Conservation (phyloP, 2,329 filamentous ascomycete genomes). For the Ceratocystiopsis brevicomis region DNA sequence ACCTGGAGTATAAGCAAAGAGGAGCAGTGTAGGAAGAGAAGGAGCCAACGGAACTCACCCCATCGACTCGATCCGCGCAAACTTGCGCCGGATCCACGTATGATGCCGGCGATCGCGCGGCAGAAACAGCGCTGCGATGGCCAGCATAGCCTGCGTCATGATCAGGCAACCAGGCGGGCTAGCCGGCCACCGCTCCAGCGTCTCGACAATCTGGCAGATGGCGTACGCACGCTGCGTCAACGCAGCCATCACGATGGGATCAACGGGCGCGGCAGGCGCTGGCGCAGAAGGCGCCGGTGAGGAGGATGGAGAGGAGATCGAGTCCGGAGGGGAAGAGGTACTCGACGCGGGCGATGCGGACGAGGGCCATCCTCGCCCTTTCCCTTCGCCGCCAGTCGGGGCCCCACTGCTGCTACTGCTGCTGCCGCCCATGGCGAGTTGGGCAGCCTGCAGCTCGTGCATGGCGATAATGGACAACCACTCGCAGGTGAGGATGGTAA, state of each 20-base stretch:
- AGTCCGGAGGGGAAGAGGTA: background rate
- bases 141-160: slow-evolving; percentile 55
- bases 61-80: slow-evolving; percentile 50
- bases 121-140: slow-evolving; percentile 62
- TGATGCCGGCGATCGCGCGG: slow-evolving; percentile 53
- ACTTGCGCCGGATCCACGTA: slow-evolving; percentile 63
- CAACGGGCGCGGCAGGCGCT: background rate
- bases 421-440: slow-evolving; percentile 10
- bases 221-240: slow-evolving; percentile 40
- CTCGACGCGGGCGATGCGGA: background rate
- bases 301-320: no score
- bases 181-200: slow-evolving; percentile 51
- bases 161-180: slow-evolving; percentile 53
- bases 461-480: slow-evolving; percentile 64
- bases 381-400: background rate
- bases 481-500: slow-evolving; percentile 58
- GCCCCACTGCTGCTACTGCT: background rate
- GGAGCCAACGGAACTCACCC: slow-evolving; percentile 7
- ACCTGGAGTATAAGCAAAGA: slow-evolving; percentile 32
- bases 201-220: slow-evolving; percentile 63
- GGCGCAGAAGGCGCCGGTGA: no score
- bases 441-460: slow-evolving; percentile 53
- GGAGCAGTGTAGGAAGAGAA: background rate
- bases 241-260: background rate
- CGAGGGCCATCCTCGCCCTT: background rate